These are phyloP conservation scores for Cercophora scortea DNA, from an alignment of 495 filamentous ascomycete genomes.

Conservation along the genomic window DNA sequence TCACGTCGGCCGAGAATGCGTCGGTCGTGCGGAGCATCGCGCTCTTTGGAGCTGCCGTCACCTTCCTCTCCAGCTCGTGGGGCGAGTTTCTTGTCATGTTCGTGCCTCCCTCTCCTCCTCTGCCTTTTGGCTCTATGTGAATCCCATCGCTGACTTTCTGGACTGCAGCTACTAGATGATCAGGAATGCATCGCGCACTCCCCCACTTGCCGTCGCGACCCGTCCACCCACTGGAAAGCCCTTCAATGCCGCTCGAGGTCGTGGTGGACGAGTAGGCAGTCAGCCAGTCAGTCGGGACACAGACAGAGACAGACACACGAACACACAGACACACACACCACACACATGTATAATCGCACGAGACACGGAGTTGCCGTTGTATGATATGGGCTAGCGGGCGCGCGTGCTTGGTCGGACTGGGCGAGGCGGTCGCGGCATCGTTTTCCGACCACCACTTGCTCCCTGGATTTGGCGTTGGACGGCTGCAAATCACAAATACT, in stretches of 20 bases:
- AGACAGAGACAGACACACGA: no score
- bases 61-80: constrained; percentile 67
- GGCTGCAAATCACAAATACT: not conserved
- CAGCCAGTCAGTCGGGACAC: no score
- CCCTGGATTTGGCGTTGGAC: not conserved
- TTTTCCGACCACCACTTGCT: not conserved
- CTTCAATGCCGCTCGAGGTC: not conserved
- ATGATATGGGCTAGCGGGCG: not conserved
- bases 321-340: no score
- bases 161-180: no score
- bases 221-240: not conserved
- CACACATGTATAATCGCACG: not conserved
- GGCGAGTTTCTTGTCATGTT: constrained; percentile 38
- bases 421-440: not conserved
- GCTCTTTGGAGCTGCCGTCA: constrained; percentile 62
- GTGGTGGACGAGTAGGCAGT: not conserved
- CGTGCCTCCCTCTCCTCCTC: constrained; percentile 7
- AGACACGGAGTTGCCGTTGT: not conserved
- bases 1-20: constrained; percentile 67
- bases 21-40: constrained; percentile 64
- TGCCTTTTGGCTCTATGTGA: not conserved
- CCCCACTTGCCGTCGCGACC: not conserved
- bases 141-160: not conserved
- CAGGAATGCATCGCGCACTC: no score
- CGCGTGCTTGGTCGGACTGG: not conserved